These are phyloP conservation scores for Aspergillus sp. DNA, from an alignment of 2,329 filamentous ascomycete species.

Conservation along the genomic window DNA sequence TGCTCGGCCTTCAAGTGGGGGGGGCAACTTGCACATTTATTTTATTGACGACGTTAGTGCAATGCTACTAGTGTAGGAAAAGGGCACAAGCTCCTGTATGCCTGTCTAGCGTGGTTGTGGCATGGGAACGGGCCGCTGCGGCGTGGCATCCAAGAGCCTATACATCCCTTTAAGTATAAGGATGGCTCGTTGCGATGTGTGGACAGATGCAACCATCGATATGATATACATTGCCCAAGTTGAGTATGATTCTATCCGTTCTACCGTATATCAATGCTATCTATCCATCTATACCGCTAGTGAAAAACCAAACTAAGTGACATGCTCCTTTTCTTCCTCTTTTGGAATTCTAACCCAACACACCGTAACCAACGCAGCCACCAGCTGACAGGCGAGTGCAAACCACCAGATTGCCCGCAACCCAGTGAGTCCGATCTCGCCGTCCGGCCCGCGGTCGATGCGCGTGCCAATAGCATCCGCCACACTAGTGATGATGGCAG, in stretches of 20 bases:
- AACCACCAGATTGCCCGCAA: slow-evolving; percentile 45
- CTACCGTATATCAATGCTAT: not conserved
- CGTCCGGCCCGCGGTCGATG: slow-evolving; percentile 20
- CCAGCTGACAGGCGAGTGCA: slow-evolving; percentile 35
- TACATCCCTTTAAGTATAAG: no score
- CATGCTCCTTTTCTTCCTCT: slow-evolving; percentile 39
- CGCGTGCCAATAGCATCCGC: slow-evolving; percentile 38
- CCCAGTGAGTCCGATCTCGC: slow-evolving; percentile 31
- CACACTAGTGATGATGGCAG: slow-evolving; percentile 40
- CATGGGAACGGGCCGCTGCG: no score
- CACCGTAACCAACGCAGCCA: slow-evolving; percentile 35
- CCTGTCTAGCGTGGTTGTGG: no score
- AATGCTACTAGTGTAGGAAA: no score
- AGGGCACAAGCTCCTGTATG: no score
- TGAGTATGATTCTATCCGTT: not conserved
- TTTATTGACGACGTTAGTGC: no score
- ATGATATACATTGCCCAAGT: not conserved
- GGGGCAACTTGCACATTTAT: no score
- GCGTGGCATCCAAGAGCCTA: no score
- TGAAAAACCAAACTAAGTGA: slow-evolving; percentile 11
- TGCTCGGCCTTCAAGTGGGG: not conserved
- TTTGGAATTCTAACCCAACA: slow-evolving; percentile 43
- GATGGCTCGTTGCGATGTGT: no score
- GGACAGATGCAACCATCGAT: not conserved
- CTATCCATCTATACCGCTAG: not conserved